These are phyloP conservation scores for Leishmania arabica DNA, from an alignment of 208 protist genomes.

Conservation along the genomic window DNA sequence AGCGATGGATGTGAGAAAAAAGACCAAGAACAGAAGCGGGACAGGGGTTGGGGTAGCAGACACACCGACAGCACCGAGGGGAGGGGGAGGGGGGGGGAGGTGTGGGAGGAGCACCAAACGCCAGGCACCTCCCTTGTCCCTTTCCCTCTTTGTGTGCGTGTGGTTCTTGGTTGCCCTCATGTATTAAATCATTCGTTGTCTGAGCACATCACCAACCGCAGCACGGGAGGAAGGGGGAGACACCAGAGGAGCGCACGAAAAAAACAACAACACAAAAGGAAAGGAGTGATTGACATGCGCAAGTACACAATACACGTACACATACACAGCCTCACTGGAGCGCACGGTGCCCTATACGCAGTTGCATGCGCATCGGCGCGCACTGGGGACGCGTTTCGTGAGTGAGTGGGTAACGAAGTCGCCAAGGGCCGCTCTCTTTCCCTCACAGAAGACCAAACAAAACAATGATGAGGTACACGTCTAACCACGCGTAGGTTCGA, in stretches of 20 bases:
- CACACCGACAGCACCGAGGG: background rate
- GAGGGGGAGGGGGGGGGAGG: background rate
- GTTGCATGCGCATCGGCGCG: background rate
- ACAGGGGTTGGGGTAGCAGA: background rate
- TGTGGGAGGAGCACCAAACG: background rate
- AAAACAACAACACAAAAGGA: background rate
- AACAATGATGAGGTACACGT: background rate
- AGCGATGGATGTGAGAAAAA: background rate
- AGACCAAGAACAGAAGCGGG: background rate
- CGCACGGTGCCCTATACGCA: background rate
- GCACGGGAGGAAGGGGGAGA: background rate
- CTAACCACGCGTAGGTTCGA: background rate
- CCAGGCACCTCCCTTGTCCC: background rate
- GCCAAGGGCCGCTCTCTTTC: background rate
- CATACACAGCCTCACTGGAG: background rate
- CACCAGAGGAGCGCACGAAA: background rate
- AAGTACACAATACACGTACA: conserved; percentile 1
- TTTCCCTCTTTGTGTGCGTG: no score
- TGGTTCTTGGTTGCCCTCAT: no score
- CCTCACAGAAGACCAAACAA: background rate
- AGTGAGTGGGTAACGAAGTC: background rate
- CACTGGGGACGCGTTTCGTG: background rate
- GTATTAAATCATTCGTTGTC: background rate
- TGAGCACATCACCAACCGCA: background rate
- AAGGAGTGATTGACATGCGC: background rate